phyloP scores from a whole-genome alignment of 2,329 filamentous ascomycete species.

The Phyllachora maydis region DNA sequence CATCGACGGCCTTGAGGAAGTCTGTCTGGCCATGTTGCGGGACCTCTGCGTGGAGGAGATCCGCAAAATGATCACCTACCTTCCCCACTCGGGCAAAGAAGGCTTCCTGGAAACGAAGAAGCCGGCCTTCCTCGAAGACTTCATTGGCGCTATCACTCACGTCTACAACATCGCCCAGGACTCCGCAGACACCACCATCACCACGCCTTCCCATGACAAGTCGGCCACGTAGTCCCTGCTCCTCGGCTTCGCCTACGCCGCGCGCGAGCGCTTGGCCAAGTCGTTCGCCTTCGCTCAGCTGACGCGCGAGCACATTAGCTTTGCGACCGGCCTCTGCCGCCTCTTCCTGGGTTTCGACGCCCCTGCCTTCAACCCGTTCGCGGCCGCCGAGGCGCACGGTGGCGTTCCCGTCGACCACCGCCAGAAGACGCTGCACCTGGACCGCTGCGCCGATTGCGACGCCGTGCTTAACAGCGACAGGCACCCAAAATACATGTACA shows the following conservation, averaged over 20 bases:
- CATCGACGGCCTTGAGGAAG: too few species aligned
- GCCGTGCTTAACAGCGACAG: slow-evolving; percentile 2
- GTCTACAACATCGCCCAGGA: background rate
- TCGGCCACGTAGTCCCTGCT: slow-evolving; percentile 2
- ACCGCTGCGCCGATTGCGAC: slow-evolving; percentile 3
- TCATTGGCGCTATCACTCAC: slow-evolving; percentile 1
- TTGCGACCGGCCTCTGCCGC: slow-evolving; percentile 2
- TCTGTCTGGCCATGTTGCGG: too few species aligned
- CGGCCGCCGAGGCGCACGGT: background rate
- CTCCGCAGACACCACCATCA: too few species aligned
- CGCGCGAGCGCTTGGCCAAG: slow-evolving; percentile 2
- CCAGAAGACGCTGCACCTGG: slow-evolving; percentile 3
- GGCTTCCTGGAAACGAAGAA: background rate
- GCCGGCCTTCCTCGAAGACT: background rate
- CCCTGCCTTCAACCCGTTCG: background rate
- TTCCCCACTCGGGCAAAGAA: slow-evolving; percentile 1
- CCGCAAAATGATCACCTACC: too few species aligned
- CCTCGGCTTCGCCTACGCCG: slow-evolving; percentile 3
- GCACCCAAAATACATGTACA: slow-evolving; percentile 2
- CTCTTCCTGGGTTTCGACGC: slow-evolving; percentile 1
- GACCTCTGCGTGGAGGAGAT: too few species aligned
- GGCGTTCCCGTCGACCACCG: slow-evolving; percentile 2
- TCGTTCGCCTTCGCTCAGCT: too few species aligned
- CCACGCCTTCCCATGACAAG: too few species aligned
- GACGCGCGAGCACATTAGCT: too few species aligned